Evolutionary conservation across 2,329 filamentous ascomycete genomes (phyloP).

Genomic region (Talaromyces piceae): DNA sequence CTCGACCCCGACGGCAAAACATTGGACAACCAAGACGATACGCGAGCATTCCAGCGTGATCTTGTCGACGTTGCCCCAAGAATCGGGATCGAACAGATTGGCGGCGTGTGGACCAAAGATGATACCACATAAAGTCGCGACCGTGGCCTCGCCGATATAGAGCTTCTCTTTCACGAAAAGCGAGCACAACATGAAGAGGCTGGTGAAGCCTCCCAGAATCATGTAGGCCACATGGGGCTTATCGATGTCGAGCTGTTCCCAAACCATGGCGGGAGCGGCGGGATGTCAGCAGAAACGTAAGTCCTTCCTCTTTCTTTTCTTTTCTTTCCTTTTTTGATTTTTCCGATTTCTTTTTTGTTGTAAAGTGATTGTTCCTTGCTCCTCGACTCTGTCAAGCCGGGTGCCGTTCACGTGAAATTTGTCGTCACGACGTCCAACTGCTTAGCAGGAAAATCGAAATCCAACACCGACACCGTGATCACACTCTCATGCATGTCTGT

Average conservation of each 20-base stretch:
- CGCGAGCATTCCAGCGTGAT: constrained; percentile 65
- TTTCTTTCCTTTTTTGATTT: neutral
- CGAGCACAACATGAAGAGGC: constrained; percentile 96
- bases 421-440: constrained; percentile 1
- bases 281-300: neutral
- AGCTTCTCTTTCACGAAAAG: constrained; percentile 96
- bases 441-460: constrained; percentile 4
- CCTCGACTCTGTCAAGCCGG: neutral
- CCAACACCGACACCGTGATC: constrained; percentile 6
- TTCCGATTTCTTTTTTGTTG: neutral
- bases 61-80: constrained; percentile 61
- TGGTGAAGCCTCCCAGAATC: constrained; percentile 95
- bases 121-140: constrained; percentile 66
- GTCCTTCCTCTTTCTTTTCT: neutral
- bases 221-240: constrained; percentile 97
- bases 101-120: constrained; percentile 63
- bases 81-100: constrained; percentile 52
- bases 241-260: constrained; percentile 60
- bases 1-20: constrained; percentile 66
- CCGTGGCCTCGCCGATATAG: constrained; percentile 97
- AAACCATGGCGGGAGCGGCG: constrained; percentile 41
- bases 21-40: constrained; percentile 64
- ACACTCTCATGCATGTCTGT: constrained; percentile 11
- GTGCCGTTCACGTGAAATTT: constrained; percentile 3
- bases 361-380: neutral